phyloP scores from a whole-genome alignment of 176 grass and related monocot genomes.

The Aegilops longissima region DNA sequence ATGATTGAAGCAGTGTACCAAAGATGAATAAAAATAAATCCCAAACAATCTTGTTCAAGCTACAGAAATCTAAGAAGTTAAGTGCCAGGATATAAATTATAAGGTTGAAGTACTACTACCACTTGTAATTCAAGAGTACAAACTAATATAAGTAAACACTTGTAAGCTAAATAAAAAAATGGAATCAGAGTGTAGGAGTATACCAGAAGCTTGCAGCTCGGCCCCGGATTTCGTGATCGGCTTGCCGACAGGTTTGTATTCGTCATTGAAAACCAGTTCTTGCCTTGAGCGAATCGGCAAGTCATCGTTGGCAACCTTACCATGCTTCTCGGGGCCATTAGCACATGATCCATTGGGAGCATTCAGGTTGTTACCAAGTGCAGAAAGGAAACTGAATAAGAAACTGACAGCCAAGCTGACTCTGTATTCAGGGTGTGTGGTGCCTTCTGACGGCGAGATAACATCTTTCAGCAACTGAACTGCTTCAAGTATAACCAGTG shows the following conservation, averaged over 20 bases:
- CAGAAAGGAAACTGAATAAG: conserved; percentile 74
- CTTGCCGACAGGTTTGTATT: conserved; percentile 71
- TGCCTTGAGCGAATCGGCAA: conserved; percentile 63
- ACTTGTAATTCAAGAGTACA: not conserved
- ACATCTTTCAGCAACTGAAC: conserved; percentile 50
- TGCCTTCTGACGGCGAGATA: conserved; percentile 57
- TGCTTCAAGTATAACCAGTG: conserved; percentile 59
- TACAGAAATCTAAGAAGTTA: not conserved
- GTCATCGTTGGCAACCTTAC: conserved; percentile 10
- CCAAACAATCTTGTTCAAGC: not conserved
- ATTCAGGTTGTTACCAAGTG: conserved; percentile 37
- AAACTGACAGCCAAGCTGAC: conserved; percentile 67
- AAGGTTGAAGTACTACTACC: not conserved
- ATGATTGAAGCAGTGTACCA: not conserved
- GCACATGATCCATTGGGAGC: not conserved
- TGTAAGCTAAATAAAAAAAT: not conserved
- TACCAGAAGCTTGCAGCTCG: conserved; percentile 95
- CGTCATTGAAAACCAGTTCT: conserved; percentile 50
- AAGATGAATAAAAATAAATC: not conserved
- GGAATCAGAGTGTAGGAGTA: conserved; percentile 5
- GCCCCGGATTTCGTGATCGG: conserved; percentile 68
- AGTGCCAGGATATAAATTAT: not conserved
- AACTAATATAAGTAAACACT: not conserved
- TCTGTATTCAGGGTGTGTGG: conserved; percentile 65
- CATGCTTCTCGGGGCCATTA: conserved; percentile 1